Conservation (phyloP, 352 stramenopile genomes). For the Globisporangium spiculum region DNA sequence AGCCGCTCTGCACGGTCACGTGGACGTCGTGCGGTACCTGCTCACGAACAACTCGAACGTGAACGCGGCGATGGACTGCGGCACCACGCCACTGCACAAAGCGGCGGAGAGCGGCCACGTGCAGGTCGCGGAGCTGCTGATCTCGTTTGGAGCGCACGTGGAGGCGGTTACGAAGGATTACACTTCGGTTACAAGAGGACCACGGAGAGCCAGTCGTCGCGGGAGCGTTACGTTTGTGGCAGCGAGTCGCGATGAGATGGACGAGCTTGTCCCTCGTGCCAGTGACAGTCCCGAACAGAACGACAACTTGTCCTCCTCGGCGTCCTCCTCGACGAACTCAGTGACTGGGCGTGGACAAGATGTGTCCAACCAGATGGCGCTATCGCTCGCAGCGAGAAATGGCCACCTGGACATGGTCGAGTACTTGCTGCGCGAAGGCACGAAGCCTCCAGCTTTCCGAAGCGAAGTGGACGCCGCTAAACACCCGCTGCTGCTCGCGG, state of each 20-base stretch:
- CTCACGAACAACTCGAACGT: slow-evolving; percentile 40
- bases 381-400: slow-evolving; percentile 50
- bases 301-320: background rate
- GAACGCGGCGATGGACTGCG: slow-evolving; percentile 44
- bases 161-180: slow-evolving; percentile 59
- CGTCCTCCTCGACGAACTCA: slow-evolving; percentile 10
- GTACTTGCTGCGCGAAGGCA: slow-evolving; percentile 28
- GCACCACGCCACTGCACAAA: slow-evolving; percentile 50
- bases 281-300: background rate
- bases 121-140: slow-evolving; percentile 45
- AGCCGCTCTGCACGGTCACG: slow-evolving; percentile 41
- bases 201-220: slow-evolving; percentile 16
- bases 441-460: background rate
- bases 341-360: background rate
- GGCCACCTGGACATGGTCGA: slow-evolving; percentile 54
- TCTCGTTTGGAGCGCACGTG: slow-evolving; percentile 49
- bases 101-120: slow-evolving; percentile 53
- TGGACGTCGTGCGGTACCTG: slow-evolving; percentile 38
- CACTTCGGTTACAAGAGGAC: slow-evolving; percentile 22
- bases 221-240: slow-evolving; percentile 15
- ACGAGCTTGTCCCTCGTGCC: background rate
- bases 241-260: background rate
- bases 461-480: slow-evolving; percentile 20
- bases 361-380: slow-evolving; percentile 30
- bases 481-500: slow-evolving; percentile 43